Evolutionary conservation across 2,329 filamentous ascomycete species (phyloP).

Genomic region (Fusarium sp.): DNA sequence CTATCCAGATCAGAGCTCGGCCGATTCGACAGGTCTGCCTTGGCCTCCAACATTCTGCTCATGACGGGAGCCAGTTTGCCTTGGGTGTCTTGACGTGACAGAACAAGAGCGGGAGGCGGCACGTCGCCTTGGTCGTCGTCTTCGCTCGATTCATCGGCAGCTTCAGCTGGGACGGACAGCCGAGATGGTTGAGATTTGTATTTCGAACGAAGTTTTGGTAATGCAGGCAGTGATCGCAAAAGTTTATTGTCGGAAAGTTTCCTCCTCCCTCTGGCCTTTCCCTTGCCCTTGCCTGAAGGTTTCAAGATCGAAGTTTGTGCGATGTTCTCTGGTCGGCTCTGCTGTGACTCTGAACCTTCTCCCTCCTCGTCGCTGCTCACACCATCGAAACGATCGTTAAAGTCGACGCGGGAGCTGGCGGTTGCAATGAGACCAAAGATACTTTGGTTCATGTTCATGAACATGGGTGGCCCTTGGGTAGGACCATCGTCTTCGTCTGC

Average conservation of each 20-base stretch:
- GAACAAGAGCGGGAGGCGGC: constrained; percentile 42
- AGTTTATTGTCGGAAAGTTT: constrained; percentile 76
- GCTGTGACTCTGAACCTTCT: constrained; percentile 62
- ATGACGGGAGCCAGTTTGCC: constrained; percentile 77
- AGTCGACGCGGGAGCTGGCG: constrained; percentile 85
- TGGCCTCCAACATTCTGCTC: constrained; percentile 82
- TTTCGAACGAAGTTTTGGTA: constrained; percentile 64
- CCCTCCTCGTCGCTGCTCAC: constrained; percentile 88
- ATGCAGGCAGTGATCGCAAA: constrained; percentile 74
- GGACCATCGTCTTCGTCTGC: constrained; percentile 64
- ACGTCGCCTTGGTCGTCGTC: constrained; percentile 45
- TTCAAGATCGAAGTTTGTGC: constrained; percentile 61
- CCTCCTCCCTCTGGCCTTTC: constrained; percentile 65
- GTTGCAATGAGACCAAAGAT: constrained; percentile 94
- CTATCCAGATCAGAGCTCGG: constrained; percentile 71
- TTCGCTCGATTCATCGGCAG: constrained; percentile 51
- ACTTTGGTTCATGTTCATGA: constrained; percentile 90
- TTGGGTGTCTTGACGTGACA: constrained; percentile 53
- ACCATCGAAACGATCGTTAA: constrained; percentile 84
- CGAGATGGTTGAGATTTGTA: constrained; percentile 61
- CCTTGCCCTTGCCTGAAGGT: constrained; percentile 52
- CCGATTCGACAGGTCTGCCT: constrained; percentile 72
- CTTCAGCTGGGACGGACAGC: constrained; percentile 56
- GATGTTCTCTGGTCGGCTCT: constrained; percentile 60
- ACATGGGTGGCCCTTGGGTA: constrained; percentile 63